Conservation (phyloP, 352 stramenopile species). For the Saprolegnia diclina region DNA sequence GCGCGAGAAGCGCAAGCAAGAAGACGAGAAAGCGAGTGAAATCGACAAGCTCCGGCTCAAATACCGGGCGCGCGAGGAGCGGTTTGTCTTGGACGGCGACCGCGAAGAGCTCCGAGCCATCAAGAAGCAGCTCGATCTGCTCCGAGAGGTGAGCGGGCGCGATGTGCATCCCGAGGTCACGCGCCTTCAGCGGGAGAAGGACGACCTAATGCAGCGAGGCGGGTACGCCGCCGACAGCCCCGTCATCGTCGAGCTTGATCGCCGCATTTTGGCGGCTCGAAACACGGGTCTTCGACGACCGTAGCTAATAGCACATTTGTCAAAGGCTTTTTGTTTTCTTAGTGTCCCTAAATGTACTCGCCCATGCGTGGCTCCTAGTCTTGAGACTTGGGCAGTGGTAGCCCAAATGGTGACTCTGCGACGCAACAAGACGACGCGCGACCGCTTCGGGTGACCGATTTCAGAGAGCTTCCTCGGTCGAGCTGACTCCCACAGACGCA, state of each 20-base stretch:
- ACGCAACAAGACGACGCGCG: no score
- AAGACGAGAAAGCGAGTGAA: constrained; percentile 52
- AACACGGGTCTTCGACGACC: neutral
- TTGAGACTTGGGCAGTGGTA: no score
- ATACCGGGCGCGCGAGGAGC: constrained; percentile 72
- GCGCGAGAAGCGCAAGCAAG: constrained; percentile 64
- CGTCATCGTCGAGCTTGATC: constrained; percentile 17
- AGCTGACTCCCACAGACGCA: no score
- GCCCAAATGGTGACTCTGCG: no score
- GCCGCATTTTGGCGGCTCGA: neutral
- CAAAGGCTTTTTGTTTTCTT: no score
- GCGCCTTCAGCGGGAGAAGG: constrained; percentile 5
- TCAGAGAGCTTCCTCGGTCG: no score
- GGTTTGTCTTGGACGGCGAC: constrained; percentile 70
- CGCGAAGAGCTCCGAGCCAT: constrained; percentile 73
- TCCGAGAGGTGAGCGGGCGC: constrained; percentile 38
- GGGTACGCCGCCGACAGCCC: constrained; percentile 15
- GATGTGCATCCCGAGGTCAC: neutral
- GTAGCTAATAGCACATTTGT: neutral
- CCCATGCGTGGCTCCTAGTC: no score
- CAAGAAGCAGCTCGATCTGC: constrained; percentile 72
- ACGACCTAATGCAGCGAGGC: constrained; percentile 5
- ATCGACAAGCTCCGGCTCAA: constrained; percentile 76
- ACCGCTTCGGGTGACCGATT: no score
- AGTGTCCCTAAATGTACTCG: no score